Evolutionary conservation across 2,329 filamentous ascomycete species (phyloP).

Genomic region (Apiospora phragmitis): DNA sequence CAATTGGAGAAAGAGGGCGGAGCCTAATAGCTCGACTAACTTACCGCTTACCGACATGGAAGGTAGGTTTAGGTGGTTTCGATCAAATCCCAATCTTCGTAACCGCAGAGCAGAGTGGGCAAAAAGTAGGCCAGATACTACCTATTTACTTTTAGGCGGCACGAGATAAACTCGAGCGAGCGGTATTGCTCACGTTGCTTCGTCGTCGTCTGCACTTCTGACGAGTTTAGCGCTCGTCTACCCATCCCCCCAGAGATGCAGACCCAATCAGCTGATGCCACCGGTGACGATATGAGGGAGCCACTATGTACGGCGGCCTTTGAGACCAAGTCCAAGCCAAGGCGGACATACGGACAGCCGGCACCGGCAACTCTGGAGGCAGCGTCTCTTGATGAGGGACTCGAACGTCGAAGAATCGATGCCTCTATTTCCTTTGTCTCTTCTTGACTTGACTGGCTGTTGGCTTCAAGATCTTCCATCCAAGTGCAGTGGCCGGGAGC

Average conservation of each 20-base stretch:
- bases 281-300: constrained; percentile 12
- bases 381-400: not conserved
- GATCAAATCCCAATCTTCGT: not conserved
- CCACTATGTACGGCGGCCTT: constrained; percentile 7
- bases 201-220: not conserved
- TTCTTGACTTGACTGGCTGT: not conserved
- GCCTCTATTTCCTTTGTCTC: not conserved
- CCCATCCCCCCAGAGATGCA: constrained; percentile 4
- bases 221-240: constrained; percentile 25
- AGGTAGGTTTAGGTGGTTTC: not conserved
- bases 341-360: not conserved
- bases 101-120: not conserved
- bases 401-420: not conserved
- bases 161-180: not conserved
- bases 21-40: constrained; percentile 1
- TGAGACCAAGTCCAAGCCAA: constrained; percentile 1
- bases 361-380: not conserved
- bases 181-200: not conserved
- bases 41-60: constrained; percentile 5
- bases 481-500: not conserved
- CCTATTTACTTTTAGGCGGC: not conserved
- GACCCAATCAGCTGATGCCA: constrained; percentile 28
- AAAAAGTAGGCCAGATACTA: not conserved
- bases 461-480: not conserved
- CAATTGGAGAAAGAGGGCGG: constrained; percentile 9